These are phyloP conservation scores for Prunus persica DNA, from an alignment of 306 rosid genomes.

Conservation along the genomic window Prunus_persica_NCBIv2 NC_034009.1:44558001-44558500, in stretches of 20 bases:
- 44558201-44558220: constrained; percentile 54
- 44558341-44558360: neutral
- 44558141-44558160: constrained; percentile 9
- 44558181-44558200: constrained; percentile 65
- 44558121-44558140: neutral
- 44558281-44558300: neutral
- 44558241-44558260: neutral
- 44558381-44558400: constrained; percentile 29
- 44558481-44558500: constrained; percentile 81
- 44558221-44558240: constrained; percentile 13
- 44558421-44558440: constrained; percentile 21
- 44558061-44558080: too few relatives aligned
- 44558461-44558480: constrained; percentile 99
- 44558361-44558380: too few relatives aligned
- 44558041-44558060: too few relatives aligned
- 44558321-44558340: neutral
- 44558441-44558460: constrained; percentile 80
- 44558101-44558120: neutral
- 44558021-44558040: too few relatives aligned
- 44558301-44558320: neutral
- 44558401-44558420: constrained; percentile 7
- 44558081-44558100: too few relatives aligned
- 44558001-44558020: too few relatives aligned
- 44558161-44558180: constrained; percentile 28
- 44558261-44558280: neutral